Conservation (phyloP, 1,284 basidiomycete species). For the Fomitopsis betulina region DNA sequence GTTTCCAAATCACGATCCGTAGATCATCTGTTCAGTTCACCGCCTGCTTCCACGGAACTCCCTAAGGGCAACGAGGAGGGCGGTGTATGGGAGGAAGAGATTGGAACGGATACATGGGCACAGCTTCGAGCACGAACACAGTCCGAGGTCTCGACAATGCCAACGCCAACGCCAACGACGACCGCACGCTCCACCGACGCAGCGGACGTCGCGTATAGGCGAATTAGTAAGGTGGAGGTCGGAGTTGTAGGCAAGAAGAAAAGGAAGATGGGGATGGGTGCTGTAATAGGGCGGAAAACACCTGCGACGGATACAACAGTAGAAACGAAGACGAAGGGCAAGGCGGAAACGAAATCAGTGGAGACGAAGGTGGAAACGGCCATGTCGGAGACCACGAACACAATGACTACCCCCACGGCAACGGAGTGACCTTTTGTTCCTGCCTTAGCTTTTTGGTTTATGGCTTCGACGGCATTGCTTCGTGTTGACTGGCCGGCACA, state of each 20-base stretch:
- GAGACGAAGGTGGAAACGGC: neutral
- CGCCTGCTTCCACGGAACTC: neutral
- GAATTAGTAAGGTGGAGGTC: conserved; percentile 8
- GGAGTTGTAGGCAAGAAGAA: neutral
- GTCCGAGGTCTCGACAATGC: neutral
- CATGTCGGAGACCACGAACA: neutral
- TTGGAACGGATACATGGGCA: conserved; percentile 14
- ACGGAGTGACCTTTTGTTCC: neutral
- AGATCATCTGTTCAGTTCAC: neutral
- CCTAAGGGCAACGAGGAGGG: conserved; percentile 6
- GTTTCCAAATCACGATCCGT: neutral
- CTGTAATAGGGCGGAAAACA: neutral
- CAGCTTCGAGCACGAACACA: conserved; percentile 9
- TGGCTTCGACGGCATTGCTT: neutral
- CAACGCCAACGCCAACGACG: neutral
- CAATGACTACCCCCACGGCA: neutral
- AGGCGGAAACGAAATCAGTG: neutral
- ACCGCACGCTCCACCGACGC: neutral
- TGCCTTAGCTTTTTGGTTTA: neutral
- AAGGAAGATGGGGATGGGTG: neutral
- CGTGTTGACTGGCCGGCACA: neutral
- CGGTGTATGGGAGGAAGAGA: conserved; percentile 18
- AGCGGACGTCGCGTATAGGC: conserved; percentile 1
- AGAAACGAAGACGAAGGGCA: neutral
- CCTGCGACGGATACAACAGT: neutral